Percentiles rank a stretch among this genome's conserved stretches.
Evolutionary conservation across 1,284 basidiomycete species (phyloP).

Genomic region (Apiotrichum laibachii): DNA sequence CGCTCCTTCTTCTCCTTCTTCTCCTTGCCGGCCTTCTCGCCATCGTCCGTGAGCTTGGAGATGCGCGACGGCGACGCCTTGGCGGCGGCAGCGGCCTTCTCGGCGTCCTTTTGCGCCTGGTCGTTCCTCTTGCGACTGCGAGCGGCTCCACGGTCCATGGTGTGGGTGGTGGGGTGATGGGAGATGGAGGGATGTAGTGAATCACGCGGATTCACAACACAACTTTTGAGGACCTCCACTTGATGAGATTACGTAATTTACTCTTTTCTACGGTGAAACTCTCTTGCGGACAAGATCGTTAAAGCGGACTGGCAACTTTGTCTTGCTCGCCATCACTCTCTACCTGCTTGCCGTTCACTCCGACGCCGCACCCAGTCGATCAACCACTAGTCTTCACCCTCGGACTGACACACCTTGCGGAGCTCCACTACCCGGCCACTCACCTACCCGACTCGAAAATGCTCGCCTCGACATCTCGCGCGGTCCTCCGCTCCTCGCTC

Average conservation of each 20-base stretch:
- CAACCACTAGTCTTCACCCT: too few relatives aligned
- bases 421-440: not conserved
- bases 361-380: too few relatives aligned
- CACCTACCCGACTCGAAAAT: slow-evolving; percentile 12
- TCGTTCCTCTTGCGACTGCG: slow-evolving; percentile 36
- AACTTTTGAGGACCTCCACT: not conserved
- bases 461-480: slow-evolving; percentile 34
- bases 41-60: not conserved
- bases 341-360: too few relatives aligned
- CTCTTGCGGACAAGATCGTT: too few relatives aligned
- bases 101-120: slow-evolving; percentile 7
- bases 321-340: not conserved
- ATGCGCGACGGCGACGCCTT: slow-evolving; percentile 2
- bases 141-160: slow-evolving; percentile 48
- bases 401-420: too few relatives aligned
- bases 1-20: slow-evolving; percentile 3
- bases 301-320: too few relatives aligned
- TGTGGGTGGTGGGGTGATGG: not conserved
- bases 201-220: not conserved
- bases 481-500: slow-evolving; percentile 17
- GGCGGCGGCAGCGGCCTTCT: not conserved
- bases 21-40: not conserved
- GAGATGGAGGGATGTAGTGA: not conserved
- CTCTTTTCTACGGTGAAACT: too few relatives aligned
- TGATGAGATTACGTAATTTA: not conserved